Base-by-base conservation (phyloP, 495 filamentous ascomycete species). In the Cercophora scortea region DNA sequence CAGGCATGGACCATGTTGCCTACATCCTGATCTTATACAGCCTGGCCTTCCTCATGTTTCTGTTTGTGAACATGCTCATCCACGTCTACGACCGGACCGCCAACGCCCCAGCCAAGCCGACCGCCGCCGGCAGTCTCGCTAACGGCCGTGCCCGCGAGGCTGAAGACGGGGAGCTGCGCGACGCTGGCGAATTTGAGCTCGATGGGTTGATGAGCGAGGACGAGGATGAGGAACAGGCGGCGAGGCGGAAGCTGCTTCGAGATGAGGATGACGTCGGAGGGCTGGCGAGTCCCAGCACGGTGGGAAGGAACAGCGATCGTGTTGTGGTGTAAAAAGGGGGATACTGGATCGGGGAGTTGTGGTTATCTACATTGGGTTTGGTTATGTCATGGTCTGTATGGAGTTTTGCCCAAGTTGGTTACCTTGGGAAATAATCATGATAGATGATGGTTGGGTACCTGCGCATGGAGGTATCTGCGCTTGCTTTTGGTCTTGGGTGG, bases 1-100 rank as follows among this genome's bases (percentile, higher is more conserved):
- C 84, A 4, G 79, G 84, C 49, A 83, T 97, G 62, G 88, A 87
- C 38, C 87, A 94, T 64, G 89, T 97, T 42, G 85, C 90, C 10
- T 97, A 97, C 65, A 75, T 96, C 42, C 77, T 98, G 46, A 87
- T 96, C 48, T 71, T 96, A 6, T 98, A 86, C 76, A 93, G 87
- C 64, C 74, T 96, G 43, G 83, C 91, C 12, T 95, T 95, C 70
- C 67, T 98, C 25, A 67, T 96, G 32, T 98, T 93, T 74, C 83
- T 98, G 73, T 85, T 95, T 55, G 82, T 85, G 63, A 85, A 88
- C 61, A 82, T 92, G 68, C 86, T 96, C 42, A 75, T 95, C 45
- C 77, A 89, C 59, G 74, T 95, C 35, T 95, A 95, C 70, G 86
- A 88, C 49, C 76, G 84, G 43, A 65, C 67, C 16, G 62, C 64